phyloP scores from a whole-genome alignment of 2,329 filamentous ascomycete genomes.

The Colletotrichum liaoningense region DNA sequence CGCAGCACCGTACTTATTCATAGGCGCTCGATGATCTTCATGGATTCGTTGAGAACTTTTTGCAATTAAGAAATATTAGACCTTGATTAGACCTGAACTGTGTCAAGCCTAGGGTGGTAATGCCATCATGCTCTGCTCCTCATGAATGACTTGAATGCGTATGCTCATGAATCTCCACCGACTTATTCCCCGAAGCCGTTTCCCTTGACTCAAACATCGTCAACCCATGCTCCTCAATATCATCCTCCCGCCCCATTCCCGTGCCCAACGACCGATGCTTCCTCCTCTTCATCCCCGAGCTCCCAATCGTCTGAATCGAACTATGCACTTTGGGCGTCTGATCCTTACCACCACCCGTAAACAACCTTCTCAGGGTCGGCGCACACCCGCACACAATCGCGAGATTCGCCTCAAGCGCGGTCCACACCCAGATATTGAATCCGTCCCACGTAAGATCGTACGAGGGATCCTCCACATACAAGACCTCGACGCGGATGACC shows the following conservation, averaged over 20 bases:
- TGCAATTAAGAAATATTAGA: background rate
- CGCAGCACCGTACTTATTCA: no score
- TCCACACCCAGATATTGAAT: constrained; percentile 55
- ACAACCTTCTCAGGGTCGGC: constrained; percentile 45
- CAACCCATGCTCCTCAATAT: background rate
- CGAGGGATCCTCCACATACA: constrained; percentile 41
- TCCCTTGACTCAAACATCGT: background rate
- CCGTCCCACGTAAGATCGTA: constrained; percentile 56
- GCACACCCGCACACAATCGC: constrained; percentile 54
- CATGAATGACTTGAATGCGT: background rate
- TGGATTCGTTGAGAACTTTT: background rate
- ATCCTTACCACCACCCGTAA: background rate
- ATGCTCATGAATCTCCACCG: background rate
- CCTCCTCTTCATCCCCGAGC: background rate
- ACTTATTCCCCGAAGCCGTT: background rate
- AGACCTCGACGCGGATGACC: constrained; percentile 36
- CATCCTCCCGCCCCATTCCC: no score
- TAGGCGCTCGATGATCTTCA: no score
- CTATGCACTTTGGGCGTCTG: background rate
- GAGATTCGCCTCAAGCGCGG: constrained; percentile 53
- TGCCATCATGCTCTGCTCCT: background rate
- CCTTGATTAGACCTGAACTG: background rate
- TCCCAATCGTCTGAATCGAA: constrained; percentile 2
- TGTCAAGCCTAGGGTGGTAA: background rate
- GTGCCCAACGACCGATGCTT: background rate